phyloP scores from a whole-genome alignment of 108 stramenopile species.

The Cyclostephanos tholiformis region DNA sequence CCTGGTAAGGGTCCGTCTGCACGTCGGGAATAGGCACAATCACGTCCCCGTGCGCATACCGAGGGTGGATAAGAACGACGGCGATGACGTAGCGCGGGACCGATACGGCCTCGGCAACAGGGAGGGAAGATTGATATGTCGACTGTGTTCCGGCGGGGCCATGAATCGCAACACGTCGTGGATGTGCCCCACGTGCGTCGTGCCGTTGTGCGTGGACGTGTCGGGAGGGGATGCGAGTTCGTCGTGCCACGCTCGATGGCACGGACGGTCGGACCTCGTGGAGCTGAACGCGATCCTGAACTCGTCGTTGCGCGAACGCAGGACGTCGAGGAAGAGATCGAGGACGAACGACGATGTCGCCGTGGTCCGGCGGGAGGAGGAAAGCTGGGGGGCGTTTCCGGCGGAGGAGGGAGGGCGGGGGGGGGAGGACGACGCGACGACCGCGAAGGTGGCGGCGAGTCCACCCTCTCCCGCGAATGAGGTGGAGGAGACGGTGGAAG shows the following conservation, averaged over 20 bases:
- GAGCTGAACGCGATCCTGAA: constrained; percentile 23
- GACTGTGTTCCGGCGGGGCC: constrained; percentile 31
- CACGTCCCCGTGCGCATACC: constrained; percentile 17
- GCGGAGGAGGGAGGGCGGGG: neutral
- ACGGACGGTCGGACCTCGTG: constrained; percentile 22
- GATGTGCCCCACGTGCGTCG: constrained; percentile 41
- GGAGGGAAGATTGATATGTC: constrained; percentile 42
- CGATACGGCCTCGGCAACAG: constrained; percentile 24
- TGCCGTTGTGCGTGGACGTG: constrained; percentile 40
- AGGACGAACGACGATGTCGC: constrained; percentile 1
- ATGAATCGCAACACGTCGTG: constrained; percentile 45
- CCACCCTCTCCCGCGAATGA: neutral
- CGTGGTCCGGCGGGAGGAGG: no score
- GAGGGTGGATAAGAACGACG: neutral
- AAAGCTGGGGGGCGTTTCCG: neutral
- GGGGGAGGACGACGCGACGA: neutral
- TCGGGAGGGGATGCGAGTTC: constrained; percentile 14
- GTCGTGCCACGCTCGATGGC: constrained; percentile 35
- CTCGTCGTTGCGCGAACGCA: constrained; percentile 29
- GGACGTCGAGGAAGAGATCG: constrained; percentile 23
- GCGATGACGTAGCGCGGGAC: neutral
- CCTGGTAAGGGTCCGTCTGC: constrained; percentile 17
- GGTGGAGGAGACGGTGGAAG: neutral
- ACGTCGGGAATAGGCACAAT: constrained; percentile 7
- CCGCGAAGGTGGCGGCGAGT: neutral